Conservation (phyloP, 805 yeast genomes). For the Schwanniomyces polymorphus region DNA sequence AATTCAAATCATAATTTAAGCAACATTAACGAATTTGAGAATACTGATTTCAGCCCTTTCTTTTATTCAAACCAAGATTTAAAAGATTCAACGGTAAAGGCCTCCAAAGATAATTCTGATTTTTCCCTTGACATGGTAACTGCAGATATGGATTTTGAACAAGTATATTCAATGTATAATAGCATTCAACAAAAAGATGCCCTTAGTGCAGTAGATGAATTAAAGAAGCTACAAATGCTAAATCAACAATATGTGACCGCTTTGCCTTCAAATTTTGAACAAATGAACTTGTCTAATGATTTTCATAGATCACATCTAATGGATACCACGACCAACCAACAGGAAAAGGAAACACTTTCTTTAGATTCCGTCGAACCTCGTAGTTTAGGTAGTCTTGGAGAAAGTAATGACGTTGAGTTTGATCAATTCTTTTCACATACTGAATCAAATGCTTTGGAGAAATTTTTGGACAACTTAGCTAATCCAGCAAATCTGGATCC, state of each 20-base stretch:
- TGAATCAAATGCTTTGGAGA: slow-evolving; percentile 39
- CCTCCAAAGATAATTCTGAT: not conserved
- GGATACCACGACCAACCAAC: not conserved
- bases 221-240: slow-evolving; percentile 36
- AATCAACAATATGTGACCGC: slow-evolving; percentile 18
- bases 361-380: not conserved
- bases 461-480: slow-evolving; percentile 41
- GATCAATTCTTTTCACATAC: slow-evolving; percentile 37
- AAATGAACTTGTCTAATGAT: not conserved
- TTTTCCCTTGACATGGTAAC: slow-evolving; percentile 3
- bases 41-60: not conserved
- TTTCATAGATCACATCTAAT: slow-evolving; percentile 1
- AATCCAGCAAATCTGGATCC: slow-evolving; percentile 27
- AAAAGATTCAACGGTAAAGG: not conserved
- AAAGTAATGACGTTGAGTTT: slow-evolving; percentile 15
- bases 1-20: not conserved
- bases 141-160: slow-evolving; percentile 45
- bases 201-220: slow-evolving; percentile 31
- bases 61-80: not conserved
- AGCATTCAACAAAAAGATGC: slow-evolving; percentile 40
- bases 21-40: not conserved
- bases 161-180: slow-evolving; percentile 41
- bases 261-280: not conserved
- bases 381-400: not conserved
- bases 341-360: not conserved